Evolutionary conservation across 2,329 filamentous ascomycete species (phyloP), one percentile per base, ranked within the genome.

Genomic region (Zelopaecilomyces penicillatus): DNA sequence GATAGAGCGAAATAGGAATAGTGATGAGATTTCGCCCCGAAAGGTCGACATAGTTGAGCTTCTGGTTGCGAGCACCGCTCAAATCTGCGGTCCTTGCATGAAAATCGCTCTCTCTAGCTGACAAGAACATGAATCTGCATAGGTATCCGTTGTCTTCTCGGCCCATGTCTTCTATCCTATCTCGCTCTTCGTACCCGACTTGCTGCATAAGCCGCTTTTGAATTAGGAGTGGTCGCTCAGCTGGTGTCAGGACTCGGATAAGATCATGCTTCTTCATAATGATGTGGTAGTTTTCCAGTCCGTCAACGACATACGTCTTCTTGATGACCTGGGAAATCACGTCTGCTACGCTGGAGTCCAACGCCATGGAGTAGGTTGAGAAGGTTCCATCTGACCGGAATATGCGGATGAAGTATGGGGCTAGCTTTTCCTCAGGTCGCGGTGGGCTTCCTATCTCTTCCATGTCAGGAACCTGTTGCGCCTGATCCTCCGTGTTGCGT

Each of bases 131-230:
- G 67, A 98, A 97, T 5, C 93, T 86, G 60, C 90, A 95, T 9
- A 98, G 76, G 56, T 97, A 98, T 61, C 90, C 94, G 64, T 97
- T 95, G 69, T 98, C 93, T 64, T 98, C 93, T 46, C 93, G 82
- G 29, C 93, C 93, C 42, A 98, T 80, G 50, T 97, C 93, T 61
- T 96, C 91, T 38, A 98, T 81, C 34, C 81, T 82, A 63, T 98
- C 93, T 45, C 80, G 80, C 30, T 88, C 82, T 46, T 87, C 83
- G 59, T 97, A 98, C 7, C 93, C 93, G 43, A 91, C 85, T 65
- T 96, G 89, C 64, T 95, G 85, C 12, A 98, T 70, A 12, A 98
- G 74, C 39, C 83, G 78, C 66, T 96, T 97, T 63, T 98, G 93
- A 58, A 98, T 88, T 27, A 93, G 74, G 32, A 97, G 74, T 1